Evolutionary conservation across 1,139 yeast species (phyloP).

Genomic region (Oligophagozyma castellii): DNA sequence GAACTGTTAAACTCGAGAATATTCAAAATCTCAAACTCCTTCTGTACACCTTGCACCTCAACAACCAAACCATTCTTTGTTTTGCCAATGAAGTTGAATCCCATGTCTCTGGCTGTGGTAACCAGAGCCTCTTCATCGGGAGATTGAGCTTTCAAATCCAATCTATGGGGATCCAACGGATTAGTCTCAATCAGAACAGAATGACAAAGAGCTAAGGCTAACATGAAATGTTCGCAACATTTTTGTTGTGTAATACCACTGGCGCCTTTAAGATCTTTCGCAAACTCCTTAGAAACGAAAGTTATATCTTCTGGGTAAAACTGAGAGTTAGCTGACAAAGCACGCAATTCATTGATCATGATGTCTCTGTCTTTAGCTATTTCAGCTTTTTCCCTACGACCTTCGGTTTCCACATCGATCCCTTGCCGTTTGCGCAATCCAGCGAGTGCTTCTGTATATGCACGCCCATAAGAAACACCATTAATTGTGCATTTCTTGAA

Average conservation of each 20-base stretch:
- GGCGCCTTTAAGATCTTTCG: slow-evolving; percentile 37
- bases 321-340: slow-evolving; percentile 34
- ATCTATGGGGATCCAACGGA: slow-evolving; percentile 40
- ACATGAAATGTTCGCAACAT: slow-evolving; percentile 67
- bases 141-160: slow-evolving; percentile 82
- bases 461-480: slow-evolving; percentile 79
- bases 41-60: slow-evolving; percentile 59
- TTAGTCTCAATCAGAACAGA: slow-evolving; percentile 72
- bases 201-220: slow-evolving; percentile 81
- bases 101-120: slow-evolving; percentile 84
- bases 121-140: slow-evolving; percentile 98
- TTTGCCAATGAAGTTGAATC: slow-evolving; percentile 67
- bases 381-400: slow-evolving; percentile 43
- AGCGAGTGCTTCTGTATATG: slow-evolving; percentile 90
- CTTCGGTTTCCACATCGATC: slow-evolving; percentile 58
- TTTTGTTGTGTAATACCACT: slow-evolving; percentile 43
- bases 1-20: slow-evolving; percentile 80
- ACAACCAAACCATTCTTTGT: slow-evolving; percentile 58
- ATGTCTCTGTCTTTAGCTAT: slow-evolving; percentile 48
- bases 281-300: slow-evolving; percentile 61
- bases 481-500: slow-evolving; percentile 84
- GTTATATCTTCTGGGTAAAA: slow-evolving; percentile 55
- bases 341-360: slow-evolving; percentile 51
- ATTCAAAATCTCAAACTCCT: slow-evolving; percentile 62
- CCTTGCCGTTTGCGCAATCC: slow-evolving; percentile 88